Evolutionary conservation across 805 yeast species (phyloP).

Genomic region (Kuraishia capsulata): DNA sequence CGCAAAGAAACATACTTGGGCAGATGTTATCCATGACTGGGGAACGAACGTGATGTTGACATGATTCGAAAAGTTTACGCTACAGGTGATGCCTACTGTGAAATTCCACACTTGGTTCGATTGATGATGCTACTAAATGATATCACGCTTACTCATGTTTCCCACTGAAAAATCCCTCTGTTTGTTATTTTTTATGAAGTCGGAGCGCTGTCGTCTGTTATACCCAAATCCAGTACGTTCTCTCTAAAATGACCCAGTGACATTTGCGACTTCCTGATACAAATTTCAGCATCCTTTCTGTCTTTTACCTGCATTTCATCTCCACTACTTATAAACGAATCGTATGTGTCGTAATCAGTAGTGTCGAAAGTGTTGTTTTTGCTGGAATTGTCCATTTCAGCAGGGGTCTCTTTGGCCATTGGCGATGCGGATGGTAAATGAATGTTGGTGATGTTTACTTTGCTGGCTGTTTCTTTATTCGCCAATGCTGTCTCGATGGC

Average conservation of each 20-base stretch:
- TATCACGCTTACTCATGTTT: background rate
- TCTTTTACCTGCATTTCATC: background rate
- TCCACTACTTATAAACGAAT: background rate
- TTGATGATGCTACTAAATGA: background rate
- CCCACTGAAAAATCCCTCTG: no score
- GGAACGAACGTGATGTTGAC: constrained; percentile 74
- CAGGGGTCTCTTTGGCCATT: background rate
- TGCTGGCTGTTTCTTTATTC: background rate
- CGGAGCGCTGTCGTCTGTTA: no score
- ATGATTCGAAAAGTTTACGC: constrained; percentile 15
- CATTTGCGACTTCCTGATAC: constrained; percentile 9
- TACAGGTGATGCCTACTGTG: background rate
- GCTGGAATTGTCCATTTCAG: background rate
- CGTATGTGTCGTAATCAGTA: background rate
- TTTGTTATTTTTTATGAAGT: background rate
- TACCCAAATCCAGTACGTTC: constrained; percentile 4
- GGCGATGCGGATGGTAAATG: background rate
- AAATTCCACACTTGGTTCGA: background rate
- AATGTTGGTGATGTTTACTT: background rate
- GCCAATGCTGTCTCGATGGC: background rate
- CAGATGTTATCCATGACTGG: constrained; percentile 73
- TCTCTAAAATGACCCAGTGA: constrained; percentile 12
- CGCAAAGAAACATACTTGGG: constrained; percentile 62
- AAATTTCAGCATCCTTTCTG: constrained; percentile 4
- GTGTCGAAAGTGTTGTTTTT: background rate